phyloP scores from a whole-genome alignment of 2,329 filamentous ascomycete genomes.

The Xylaria sp. region DNA sequence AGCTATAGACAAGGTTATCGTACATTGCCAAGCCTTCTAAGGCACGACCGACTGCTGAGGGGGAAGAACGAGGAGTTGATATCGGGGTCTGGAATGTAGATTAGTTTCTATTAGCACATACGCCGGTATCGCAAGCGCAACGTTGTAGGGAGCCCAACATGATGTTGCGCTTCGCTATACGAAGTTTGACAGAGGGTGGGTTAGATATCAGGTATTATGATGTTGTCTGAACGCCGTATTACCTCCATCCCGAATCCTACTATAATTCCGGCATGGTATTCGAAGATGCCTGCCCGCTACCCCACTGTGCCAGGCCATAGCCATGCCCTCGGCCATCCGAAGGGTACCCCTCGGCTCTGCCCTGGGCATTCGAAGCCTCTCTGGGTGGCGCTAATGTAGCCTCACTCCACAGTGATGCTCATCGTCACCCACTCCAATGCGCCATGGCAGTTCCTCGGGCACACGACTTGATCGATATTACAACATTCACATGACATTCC shows the following conservation, averaged over 20 bases:
- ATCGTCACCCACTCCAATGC: conserved; percentile 7
- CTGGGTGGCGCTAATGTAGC: conserved; percentile 2
- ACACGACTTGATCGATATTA: conserved; percentile 9
- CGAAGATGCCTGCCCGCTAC: conserved; percentile 1
- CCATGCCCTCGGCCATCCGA: neutral
- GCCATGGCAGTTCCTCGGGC: conserved; percentile 6
- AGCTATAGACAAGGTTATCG: conserved; percentile 22
- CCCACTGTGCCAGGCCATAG: neutral
- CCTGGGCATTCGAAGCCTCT: conserved; percentile 7
- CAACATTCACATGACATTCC: conserved; percentile 19
- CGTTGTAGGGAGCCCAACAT: conserved; percentile 12
- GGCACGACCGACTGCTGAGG: conserved; percentile 3
- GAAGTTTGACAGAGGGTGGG: conserved; percentile 3
- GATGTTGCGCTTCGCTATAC: conserved; percentile 9
- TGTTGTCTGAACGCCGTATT: neutral
- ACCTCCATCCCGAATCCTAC: conserved; percentile 10
- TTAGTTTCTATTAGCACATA: conserved; percentile 3
- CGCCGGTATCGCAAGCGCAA: conserved; percentile 11
- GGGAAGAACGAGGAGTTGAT: conserved; percentile 10
- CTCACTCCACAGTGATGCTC: conserved; percentile 12
- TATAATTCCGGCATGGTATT: neutral
- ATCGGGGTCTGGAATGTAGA: conserved; percentile 13
- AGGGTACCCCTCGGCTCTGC: neutral
- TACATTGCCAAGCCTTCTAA: conserved; percentile 26
- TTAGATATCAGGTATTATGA: conserved; percentile 1